Evolutionary conservation across 2,329 filamentous ascomycete genomes (phyloP), one percentile per base, ranked within the genome.

Genomic region (Microcyclosporella mali): DNA sequence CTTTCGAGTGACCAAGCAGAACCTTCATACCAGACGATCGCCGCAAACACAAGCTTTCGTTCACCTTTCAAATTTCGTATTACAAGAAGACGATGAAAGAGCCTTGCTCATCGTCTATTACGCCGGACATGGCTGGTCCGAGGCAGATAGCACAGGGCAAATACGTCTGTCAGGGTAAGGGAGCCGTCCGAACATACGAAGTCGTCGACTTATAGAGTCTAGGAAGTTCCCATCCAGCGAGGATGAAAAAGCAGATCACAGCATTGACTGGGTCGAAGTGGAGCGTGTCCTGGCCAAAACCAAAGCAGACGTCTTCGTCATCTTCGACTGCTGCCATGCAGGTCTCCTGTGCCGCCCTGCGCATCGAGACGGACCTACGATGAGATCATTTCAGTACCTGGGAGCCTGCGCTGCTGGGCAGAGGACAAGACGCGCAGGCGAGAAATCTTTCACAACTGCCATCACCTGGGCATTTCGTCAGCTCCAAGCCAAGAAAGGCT

Each of bases 61-160:
- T 3, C 40, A 45, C 27, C 42, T 61, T 6, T 33, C 47, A 7
- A 36, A 43, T 10, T 61, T 56, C 27, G 53, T 57, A 4, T 10
- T 25, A 9, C 36, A 44, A 3, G 38, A 58, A 30, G 50, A 59
- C 31, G 43, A 33, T 8, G 45, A 44, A 4, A 38, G 45, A 11
- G 53, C 51, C 9, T 36, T 62, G 4, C 38, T 62, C 4, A 55
- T 61, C 8, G 53, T 61, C 1, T 60, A 61, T 30, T 61, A 60
- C 43, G 58, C 56, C 12, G 58, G 58, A 2, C 58, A 61, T 46
- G 58, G 57, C 2, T 38, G 19, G 8, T 29, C 36, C 3, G n/a
- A 31, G 27, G 36, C 36, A 3, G 28, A 15, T 9, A 19, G 15
- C 11, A 6, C 19, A 10, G 36, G 36, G 30, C 8, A 15, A n/a